A percentile compares a stretch with the other conserved stretches of the same genome.
These are phyloP conservation scores for Cercospora nicotianae DNA, from an alignment of 2,329 filamentous ascomycete genomes.

Conservation along the genomic window DNA sequence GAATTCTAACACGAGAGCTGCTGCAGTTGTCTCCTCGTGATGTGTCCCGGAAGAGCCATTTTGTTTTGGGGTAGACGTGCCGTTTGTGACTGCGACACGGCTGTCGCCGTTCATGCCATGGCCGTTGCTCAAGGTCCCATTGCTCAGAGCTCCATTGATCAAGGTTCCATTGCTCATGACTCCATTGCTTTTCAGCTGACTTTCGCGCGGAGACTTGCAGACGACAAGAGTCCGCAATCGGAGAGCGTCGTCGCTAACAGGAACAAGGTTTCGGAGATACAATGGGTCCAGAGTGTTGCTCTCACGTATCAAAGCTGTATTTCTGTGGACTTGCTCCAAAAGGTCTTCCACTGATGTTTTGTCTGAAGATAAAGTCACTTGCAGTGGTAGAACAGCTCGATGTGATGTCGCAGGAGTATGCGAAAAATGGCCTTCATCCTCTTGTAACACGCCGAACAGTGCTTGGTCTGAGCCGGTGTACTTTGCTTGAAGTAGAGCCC, in stretches of 20 bases:
- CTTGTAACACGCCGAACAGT: slow-evolving; percentile 7
- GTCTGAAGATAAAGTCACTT: neutral
- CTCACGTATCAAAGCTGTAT: neutral
- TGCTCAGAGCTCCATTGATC: neutral
- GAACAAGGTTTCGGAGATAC: neutral
- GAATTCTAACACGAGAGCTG: neutral
- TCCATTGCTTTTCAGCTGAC: neutral
- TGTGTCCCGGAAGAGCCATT: neutral
- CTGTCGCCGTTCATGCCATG: neutral
- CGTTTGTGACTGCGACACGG: neutral
- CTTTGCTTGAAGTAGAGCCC: slow-evolving; percentile 9
- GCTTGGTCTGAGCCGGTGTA: slow-evolving; percentile 12
- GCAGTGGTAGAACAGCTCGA: neutral
- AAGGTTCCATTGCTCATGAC: neutral
- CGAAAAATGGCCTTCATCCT: neutral
- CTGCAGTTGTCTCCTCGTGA: neutral
- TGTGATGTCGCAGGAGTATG: no score
- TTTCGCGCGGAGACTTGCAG: neutral
- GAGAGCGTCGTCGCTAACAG: neutral
- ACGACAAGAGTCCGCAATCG: neutral
- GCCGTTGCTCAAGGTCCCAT: neutral
- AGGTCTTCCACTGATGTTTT: neutral
- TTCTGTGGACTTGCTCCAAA: neutral
- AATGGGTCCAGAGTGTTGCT: neutral
- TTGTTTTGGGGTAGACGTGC: neutral